Evolutionary conservation across 2,329 filamentous ascomycete genomes (phyloP).

Genomic region (Fusarium sp.): DNA sequence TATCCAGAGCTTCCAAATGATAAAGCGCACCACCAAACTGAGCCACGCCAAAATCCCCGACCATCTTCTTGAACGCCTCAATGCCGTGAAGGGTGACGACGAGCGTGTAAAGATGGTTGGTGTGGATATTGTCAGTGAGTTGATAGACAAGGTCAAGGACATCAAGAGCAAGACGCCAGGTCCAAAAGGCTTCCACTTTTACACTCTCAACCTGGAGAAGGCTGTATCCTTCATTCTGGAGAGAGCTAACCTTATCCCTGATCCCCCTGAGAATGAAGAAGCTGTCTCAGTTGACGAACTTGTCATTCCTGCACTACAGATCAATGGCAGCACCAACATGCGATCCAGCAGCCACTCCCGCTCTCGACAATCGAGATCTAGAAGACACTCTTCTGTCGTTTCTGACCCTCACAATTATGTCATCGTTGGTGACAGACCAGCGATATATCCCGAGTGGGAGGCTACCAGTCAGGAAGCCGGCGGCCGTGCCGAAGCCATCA

Average conservation of each 20-base stretch:
- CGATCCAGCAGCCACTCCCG: conserved; percentile 53
- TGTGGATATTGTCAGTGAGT: conserved; percentile 85
- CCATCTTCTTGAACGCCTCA: conserved; percentile 76
- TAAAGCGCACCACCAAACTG: conserved; percentile 92
- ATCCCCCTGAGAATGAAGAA: conserved; percentile 65
- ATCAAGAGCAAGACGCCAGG: conserved; percentile 69
- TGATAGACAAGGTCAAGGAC: conserved; percentile 82
- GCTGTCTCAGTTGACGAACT: conserved; percentile 63
- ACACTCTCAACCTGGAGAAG: conserved; percentile 96
- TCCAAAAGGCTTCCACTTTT: conserved; percentile 92
- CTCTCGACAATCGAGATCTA: conserved; percentile 62
- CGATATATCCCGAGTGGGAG: conserved; percentile 75
- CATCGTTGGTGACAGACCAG: conserved; percentile 77
- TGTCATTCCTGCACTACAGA: conserved; percentile 51
- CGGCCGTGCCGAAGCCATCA: conserved; percentile 78
- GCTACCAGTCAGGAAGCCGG: conserved; percentile 82
- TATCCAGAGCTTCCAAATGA: conserved; percentile 96
- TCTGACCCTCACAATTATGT: conserved; percentile 90
- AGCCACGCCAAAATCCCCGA: conserved; percentile 88
- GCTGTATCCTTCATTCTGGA: conserved; percentile 94
- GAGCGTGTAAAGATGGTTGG: conserved; percentile 84
- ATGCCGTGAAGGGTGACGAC: conserved; percentile 81
- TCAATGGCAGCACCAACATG: conserved; percentile 63
- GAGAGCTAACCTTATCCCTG: conserved; percentile 83
- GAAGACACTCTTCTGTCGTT: conserved; percentile 82